Evolutionary conservation across 768 basidiomycete species (phyloP).

Genomic region (Nidula microcarpa): DNA sequence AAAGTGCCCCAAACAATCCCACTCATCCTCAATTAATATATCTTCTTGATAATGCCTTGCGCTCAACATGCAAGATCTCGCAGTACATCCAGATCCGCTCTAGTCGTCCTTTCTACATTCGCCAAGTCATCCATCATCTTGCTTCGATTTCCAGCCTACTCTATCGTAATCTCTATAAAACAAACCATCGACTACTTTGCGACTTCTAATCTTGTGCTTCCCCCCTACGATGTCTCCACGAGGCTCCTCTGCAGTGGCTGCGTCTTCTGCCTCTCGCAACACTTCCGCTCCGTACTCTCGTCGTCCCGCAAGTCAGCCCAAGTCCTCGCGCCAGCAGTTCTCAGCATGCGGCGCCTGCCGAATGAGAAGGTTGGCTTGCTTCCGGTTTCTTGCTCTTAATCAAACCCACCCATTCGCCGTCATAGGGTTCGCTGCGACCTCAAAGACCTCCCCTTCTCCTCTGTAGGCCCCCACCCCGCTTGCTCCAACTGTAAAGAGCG

Average conservation of each 20-base stretch:
- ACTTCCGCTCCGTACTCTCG: conserved; percentile 42
- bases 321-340: conserved; percentile 80
- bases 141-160: conserved; percentile 25
- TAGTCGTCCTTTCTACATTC: conserved; percentile 32
- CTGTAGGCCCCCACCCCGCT: conserved; percentile 42
- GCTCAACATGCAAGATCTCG: conserved; percentile 34
- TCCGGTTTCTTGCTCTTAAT: conserved; percentile 5
- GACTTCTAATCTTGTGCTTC: conserved; percentile 12
- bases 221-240: conserved; percentile 53
- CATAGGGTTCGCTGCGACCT: conserved; percentile 88
- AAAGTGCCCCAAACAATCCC: conserved; percentile 14
- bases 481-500: conserved; percentile 93
- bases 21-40: conserved; percentile 12
- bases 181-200: conserved; percentile 18
- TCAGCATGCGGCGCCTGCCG: conserved; percentile 94
- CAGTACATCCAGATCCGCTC: conserved; percentile 34
- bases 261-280: conserved; percentile 31
- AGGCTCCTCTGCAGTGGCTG: conserved; percentile 31
- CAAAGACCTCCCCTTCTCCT: conserved; percentile 67
- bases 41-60: conserved; percentile 11
- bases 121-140: conserved; percentile 25
- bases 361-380: conserved; percentile 63
- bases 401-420: conserved; percentile 4
- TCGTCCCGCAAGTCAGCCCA: conserved; percentile 57
- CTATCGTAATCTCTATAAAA: conserved; percentile 33